These are phyloP conservation scores for Crithidia expoeki DNA, from an alignment of 208 protist species.

Conservation along the genomic window DNA sequence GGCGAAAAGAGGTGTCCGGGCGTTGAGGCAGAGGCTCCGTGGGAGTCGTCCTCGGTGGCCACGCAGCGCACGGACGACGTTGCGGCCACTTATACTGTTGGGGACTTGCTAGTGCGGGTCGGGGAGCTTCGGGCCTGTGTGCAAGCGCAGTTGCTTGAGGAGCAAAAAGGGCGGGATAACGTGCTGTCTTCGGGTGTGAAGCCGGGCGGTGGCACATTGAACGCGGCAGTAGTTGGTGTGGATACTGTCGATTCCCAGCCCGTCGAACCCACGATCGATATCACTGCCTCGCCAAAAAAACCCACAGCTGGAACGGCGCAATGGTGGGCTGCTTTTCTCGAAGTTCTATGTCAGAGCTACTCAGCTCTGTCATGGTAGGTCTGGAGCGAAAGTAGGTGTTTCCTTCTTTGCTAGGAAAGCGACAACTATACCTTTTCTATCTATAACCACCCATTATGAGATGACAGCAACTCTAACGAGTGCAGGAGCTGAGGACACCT, in stretches of 20 bases:
- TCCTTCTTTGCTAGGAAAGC: too few species aligned
- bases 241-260: not conserved
- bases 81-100: constrained; percentile 18
- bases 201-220: not conserved
- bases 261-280: not conserved
- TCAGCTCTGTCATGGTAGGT: not conserved
- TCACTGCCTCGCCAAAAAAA: not conserved
- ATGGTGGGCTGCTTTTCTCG: constrained; percentile 32
- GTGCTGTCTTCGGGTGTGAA: not conserved
- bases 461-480: too few species aligned
- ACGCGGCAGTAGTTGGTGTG: not conserved
- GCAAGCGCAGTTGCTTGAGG: constrained; percentile 28
- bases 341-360: constrained; percentile 30
- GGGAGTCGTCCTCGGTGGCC: constrained; percentile 12
- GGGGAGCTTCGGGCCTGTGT: constrained; percentile 33
- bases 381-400: not conserved
- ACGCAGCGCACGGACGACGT: constrained; percentile 24
- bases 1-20: not conserved
- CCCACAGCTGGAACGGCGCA: constrained; percentile 16
- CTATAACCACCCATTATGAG: too few species aligned
- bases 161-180: not conserved
- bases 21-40: not conserved
- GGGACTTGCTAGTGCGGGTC: constrained; percentile 17
- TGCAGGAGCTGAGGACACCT: too few species aligned
- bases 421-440: too few species aligned